Evolutionary conservation across 2,329 filamentous ascomycete species (phyloP).

Genomic region (Fonsecaea multimorphosa): DNA sequence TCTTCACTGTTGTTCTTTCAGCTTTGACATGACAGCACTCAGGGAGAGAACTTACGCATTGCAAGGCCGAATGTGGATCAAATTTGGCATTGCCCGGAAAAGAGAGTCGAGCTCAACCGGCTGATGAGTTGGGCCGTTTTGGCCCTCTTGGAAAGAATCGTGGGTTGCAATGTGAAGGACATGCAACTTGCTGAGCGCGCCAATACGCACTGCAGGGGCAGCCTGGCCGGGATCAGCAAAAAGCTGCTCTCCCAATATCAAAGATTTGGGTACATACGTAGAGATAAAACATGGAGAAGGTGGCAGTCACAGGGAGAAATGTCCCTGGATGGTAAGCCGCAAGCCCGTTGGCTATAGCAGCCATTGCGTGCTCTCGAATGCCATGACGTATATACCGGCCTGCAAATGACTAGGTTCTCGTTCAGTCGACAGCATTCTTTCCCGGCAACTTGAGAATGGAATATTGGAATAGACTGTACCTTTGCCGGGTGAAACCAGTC

Average conservation of each 20-base stretch:
- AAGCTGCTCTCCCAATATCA: no score
- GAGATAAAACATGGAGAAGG: conserved; percentile 66
- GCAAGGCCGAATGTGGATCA: conserved; percentile 63
- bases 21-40: no score
- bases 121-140: conserved; percentile 67
- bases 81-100: conserved; percentile 66
- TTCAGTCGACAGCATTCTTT: no score
- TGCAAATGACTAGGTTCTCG: no score
- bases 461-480: no score
- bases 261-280: no score
- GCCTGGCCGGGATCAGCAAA: no score
- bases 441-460: no score
- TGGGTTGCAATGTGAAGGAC: conserved; percentile 66
- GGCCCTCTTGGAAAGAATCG: conserved; percentile 64
- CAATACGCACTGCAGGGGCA: conserved; percentile 64
- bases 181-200: conserved; percentile 60
- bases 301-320: conserved; percentile 60
- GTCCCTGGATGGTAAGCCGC: conserved; percentile 61
- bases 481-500: no score
- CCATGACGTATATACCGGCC: conserved; percentile 73
- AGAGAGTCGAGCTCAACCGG: conserved; percentile 62
- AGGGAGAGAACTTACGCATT: no score
- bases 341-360: conserved; percentile 79
- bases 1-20: conserved; percentile 63
- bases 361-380: conserved; percentile 92